Percentiles rank a stretch among this genome's conserved stretches.
Evolutionary conservation across 73 alveolate genomes (phyloP).

Genomic region (Paramecium primaurelia): DNA sequence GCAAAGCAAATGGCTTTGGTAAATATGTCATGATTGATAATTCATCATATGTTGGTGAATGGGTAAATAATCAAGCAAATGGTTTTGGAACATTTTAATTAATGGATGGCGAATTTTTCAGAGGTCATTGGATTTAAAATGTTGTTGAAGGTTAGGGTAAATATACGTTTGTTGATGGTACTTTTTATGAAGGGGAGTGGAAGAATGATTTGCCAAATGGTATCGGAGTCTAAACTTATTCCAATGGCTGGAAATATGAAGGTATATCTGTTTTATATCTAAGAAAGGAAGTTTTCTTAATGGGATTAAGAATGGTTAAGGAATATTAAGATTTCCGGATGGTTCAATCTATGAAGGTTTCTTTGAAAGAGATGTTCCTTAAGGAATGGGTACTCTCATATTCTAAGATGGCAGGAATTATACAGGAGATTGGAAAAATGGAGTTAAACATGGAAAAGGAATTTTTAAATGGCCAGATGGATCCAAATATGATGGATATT

Average conservation of each 20-base stretch:
- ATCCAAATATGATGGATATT: conserved; percentile 26
- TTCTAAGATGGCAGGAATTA: conserved; percentile 62
- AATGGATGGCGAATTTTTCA: conserved; percentile 70
- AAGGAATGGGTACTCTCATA: conserved; percentile 25
- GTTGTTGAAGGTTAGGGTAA: conserved; percentile 55
- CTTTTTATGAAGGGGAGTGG: conserved; percentile 92
- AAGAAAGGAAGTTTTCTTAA: conserved; percentile 15
- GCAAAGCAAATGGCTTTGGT: conserved; percentile 43
- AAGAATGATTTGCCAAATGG: conserved; percentile 84
- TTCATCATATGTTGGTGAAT: conserved; percentile 11
- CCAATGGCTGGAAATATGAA: conserved; percentile 82
- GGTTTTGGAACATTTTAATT: conserved; percentile 79
- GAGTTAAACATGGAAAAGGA: conserved; percentile 49
- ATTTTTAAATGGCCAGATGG: conserved; percentile 61
- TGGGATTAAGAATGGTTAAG: not conserved
- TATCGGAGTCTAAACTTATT: conserved; percentile 76
- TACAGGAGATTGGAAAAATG: conserved; percentile 56
- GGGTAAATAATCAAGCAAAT: conserved; percentile 28
- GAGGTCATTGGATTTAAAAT: conserved; percentile 67
- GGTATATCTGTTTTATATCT: conserved; percentile 37
- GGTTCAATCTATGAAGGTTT: conserved; percentile 33
- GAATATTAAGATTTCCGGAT: not conserved
- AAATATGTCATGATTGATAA: not conserved
- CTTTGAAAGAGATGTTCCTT: conserved; percentile 36
- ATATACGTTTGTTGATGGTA: conserved; percentile 80